These are phyloP conservation scores for Ilyonectria destructans DNA, from an alignment of 2,329 filamentous ascomycete species.

Conservation along the genomic window DNA sequence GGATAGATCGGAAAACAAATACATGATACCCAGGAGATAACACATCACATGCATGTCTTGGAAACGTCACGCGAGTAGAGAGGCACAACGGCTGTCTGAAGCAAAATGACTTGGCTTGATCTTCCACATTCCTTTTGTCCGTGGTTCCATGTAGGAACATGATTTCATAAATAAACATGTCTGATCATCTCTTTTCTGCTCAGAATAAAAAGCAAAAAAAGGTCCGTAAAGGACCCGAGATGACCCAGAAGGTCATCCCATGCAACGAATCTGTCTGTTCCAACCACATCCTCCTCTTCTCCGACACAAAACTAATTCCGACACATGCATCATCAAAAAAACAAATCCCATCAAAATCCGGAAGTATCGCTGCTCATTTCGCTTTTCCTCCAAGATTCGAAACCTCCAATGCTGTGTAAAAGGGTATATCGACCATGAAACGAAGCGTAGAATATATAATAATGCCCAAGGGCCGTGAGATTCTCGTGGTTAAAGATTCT, in stretches of 20 bases:
- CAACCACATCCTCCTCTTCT: conserved; percentile 28
- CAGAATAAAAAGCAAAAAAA: conserved; percentile 34
- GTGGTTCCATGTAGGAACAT: conserved; percentile 33
- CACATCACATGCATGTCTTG: conserved; percentile 22
- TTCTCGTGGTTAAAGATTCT: conserved; percentile 23
- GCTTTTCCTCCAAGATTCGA: conserved; percentile 42
- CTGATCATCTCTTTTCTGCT: conserved; percentile 45
- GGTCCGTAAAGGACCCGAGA: conserved; percentile 27
- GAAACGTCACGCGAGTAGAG: conserved; percentile 11
- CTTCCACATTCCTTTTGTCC: conserved; percentile 41
- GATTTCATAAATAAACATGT: conserved; percentile 43
- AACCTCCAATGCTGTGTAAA: conserved; percentile 46
- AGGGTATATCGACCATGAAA: conserved; percentile 53
- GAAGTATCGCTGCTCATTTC: conserved; percentile 43
- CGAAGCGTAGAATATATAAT: conserved; percentile 48
- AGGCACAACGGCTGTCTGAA: conserved; percentile 20
- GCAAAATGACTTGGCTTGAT: conserved; percentile 37
- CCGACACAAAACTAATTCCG: conserved; percentile 33
- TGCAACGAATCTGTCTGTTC: conserved; percentile 28
- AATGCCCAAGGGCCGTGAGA: conserved; percentile 44
- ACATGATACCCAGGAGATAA: conserved; percentile 41
- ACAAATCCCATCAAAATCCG: conserved; percentile 40
- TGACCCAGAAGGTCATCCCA: conserved; percentile 37
- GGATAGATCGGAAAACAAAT: conserved; percentile 36
- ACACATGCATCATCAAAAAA: conserved; percentile 50